Base-by-base conservation (phyloP, 1,284 basidiomycete species). In the Vanrija sp. region DNA sequence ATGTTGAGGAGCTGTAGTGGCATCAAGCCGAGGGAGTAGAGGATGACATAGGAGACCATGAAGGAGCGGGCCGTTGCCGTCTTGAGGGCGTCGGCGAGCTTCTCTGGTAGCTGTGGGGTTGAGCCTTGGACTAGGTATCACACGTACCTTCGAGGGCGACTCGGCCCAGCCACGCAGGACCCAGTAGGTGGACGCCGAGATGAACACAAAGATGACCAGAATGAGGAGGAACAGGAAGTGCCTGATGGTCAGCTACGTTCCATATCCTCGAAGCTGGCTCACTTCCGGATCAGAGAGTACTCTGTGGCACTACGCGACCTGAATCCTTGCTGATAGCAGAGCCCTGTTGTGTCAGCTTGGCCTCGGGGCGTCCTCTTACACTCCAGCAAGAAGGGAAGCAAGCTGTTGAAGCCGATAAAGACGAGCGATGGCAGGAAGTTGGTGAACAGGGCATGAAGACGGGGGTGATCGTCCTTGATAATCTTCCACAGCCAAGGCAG, bases 181-280 rank as follows among this genome's bases (percentile, higher is more conserved):
- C 85, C 87, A 89, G 67, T 93, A 93, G 0, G 92, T 93, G 45
- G 85, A 87, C 0, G 90, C 89, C 43, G 95, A 78, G 12, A 98
- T 82, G 78, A 97, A 97, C 61, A 97, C 91, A 76, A 98, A 96
- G 27, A 98, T 86, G 41, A 97, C 94, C 61, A 94, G 94, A 72
- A 93, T 81, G 54, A 98, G 81, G 0, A 98, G 81, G 78, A 97
- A 97, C 42, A 98, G 79, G 67, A 96, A 91, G 71, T 96, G 93
- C 81, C 89, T 93, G 63, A 9, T n/a, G 37, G 41, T 59, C 48
- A 47, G 51, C 22, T 47, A n/a, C 9, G 31, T 14, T 2, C 12
- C 16, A 14, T n/a, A 15, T 45, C 37, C 18, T 27, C n/a, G n/a
- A n/a, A 41, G 31, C 19, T 27, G n/a, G 3, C 83, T 54, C 56